A percentile compares a stretch with the other conserved stretches of the same genome.
Evolutionary conservation across 2,329 filamentous ascomycete genomes (phyloP).

Genomic region (Botrytis hyacinthi): DNA sequence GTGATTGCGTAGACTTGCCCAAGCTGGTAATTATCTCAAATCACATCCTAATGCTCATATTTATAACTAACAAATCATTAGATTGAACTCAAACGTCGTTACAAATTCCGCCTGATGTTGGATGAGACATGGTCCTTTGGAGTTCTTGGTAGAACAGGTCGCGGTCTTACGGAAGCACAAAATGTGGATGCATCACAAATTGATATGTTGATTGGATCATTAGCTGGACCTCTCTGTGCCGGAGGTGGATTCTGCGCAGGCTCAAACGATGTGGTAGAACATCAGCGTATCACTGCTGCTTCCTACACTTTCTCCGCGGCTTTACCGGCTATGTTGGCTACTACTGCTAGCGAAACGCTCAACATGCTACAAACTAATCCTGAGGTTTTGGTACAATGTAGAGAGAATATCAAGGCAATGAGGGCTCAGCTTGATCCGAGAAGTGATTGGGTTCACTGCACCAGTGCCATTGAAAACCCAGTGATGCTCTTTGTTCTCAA

Average conservation of each 20-base stretch:
- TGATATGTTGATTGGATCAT: slow-evolving; percentile 94
- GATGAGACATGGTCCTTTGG: slow-evolving; percentile 99
- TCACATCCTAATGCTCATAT: not conserved
- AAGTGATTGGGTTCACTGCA: slow-evolving; percentile 88
- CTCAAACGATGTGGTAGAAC: slow-evolving; percentile 85
- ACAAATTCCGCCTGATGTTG: slow-evolving; percentile 96
- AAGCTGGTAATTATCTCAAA: slow-evolving; percentile 62
- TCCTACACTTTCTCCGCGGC: slow-evolving; percentile 96
- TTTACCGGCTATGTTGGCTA: slow-evolving; percentile 87
- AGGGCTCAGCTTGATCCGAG: slow-evolving; percentile 83
- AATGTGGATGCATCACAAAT: slow-evolving; percentile 92
- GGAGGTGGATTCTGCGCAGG: slow-evolving; percentile 96
- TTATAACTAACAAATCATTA: slow-evolving; percentile 38
- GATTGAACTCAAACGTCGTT: slow-evolving; percentile 90
- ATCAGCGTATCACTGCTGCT: slow-evolving; percentile 89
- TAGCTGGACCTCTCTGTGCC: slow-evolving; percentile 85
- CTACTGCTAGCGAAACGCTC: slow-evolving; percentile 91
- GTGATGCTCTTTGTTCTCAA: slow-evolving; percentile 82
- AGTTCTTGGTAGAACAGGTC: slow-evolving; percentile 84
- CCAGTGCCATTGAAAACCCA: slow-evolving; percentile 80
- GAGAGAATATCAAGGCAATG: slow-evolving; percentile 86
- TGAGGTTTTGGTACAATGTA: slow-evolving; percentile 72
- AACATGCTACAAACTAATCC: slow-evolving; percentile 83
- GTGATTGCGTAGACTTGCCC: slow-evolving; percentile 80
- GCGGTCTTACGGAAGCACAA: slow-evolving; percentile 91